Evolutionary conservation across 305 asterid genomes (phyloP).

Genomic region (Fraxinus angustifolia): DNA sequence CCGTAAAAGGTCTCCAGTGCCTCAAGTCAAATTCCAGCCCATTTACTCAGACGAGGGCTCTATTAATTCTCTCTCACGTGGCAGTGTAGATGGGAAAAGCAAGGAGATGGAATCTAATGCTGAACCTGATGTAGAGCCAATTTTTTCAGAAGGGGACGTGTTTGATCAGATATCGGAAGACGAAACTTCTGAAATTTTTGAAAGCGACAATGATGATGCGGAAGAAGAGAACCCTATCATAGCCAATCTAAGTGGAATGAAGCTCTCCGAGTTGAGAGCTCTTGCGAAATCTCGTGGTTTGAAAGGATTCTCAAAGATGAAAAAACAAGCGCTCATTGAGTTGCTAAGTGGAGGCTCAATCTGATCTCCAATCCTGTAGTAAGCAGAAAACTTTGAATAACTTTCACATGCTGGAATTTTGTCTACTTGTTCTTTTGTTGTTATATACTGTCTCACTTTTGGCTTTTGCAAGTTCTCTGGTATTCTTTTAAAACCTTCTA

Average conservation of each 20-base stretch:
- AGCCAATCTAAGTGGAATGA: constrained; percentile 46
- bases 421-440: background rate
- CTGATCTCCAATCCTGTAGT: constrained; percentile 18
- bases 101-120: constrained; percentile 34
- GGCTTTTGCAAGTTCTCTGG: background rate
- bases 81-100: constrained; percentile 7
- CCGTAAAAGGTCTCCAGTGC: constrained; percentile 74
- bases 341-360: constrained; percentile 33
- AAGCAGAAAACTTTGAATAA: background rate
- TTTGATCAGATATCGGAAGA: constrained; percentile 39
- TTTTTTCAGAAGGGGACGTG: constrained; percentile 30
- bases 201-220: constrained; percentile 29
- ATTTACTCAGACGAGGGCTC: constrained; percentile 29
- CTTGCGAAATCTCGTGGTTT: constrained; percentile 74
- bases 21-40: constrained; percentile 54
- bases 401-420: background rate
- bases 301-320: constrained; percentile 73
- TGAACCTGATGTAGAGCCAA: constrained; percentile 30
- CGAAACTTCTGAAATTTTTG: constrained; percentile 39
- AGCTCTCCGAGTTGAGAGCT: constrained; percentile 64
- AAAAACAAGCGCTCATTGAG: constrained; percentile 60
- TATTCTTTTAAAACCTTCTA: background rate
- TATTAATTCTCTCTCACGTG: constrained; percentile 25
- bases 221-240: constrained; percentile 25
- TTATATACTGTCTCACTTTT: background rate